Evolutionary conservation across 1,284 basidiomycete genomes (phyloP).

Genomic region (Crucibulum cyathiforme): DNA sequence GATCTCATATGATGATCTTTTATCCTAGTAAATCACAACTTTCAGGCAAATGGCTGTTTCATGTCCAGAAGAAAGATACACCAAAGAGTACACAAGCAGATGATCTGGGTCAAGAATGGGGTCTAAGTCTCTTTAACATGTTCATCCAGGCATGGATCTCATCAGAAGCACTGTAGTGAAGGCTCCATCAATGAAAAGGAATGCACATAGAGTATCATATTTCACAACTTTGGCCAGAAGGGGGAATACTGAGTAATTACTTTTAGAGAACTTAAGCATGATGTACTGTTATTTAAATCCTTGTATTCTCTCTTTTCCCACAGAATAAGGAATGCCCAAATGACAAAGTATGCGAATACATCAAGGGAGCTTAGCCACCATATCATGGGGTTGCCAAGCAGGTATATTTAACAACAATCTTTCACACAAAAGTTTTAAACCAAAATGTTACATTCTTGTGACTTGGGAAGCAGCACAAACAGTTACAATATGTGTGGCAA

Average conservation of each 20-base stretch:
- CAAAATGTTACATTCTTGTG: constrained; percentile 1
- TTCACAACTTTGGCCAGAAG: constrained; percentile 82
- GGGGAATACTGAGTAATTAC: constrained; percentile 7
- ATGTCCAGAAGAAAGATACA: too few relatives aligned
- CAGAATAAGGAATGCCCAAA: constrained; percentile 83
- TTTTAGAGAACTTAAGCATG: background rate
- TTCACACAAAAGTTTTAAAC: constrained; percentile 96
- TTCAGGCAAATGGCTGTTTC: too few relatives aligned
- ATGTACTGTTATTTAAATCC: constrained; percentile 90
- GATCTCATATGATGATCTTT: too few relatives aligned
- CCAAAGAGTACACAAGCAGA: too few relatives aligned
- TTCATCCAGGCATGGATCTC: too few relatives aligned
- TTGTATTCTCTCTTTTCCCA: constrained; percentile 90
- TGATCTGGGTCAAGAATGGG: too few relatives aligned
- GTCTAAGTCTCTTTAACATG: too few relatives aligned
- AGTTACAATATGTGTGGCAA: constrained; percentile 92
- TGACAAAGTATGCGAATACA: constrained; percentile 69
- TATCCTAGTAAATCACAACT: too few relatives aligned
- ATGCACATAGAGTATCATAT: constrained; percentile 90
- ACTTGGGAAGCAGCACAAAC: background rate
- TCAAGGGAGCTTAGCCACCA: constrained; percentile 88
- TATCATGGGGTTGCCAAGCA: constrained; percentile 92
- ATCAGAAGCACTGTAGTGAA: constrained; percentile 69
- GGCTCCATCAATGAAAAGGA: constrained; percentile 91
- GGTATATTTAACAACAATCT: constrained; percentile 93